Percentiles rank a stretch among this genome's conserved stretches.
Evolutionary conservation across 176 grass and related monocot genomes (phyloP).

Genomic region (Phragmites australis): DNA sequence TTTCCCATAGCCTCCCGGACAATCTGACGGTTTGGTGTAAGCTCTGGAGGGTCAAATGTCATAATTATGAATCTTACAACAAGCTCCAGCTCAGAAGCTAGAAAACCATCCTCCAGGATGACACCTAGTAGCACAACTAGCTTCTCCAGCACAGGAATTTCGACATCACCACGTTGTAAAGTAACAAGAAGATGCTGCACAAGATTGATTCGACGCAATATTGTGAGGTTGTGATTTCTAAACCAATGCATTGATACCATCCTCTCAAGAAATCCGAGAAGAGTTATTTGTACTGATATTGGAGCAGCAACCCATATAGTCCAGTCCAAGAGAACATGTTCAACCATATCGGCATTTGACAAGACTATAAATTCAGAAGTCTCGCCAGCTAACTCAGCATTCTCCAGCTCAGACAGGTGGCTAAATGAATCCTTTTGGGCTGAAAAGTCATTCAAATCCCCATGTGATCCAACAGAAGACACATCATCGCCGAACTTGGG

Average conservation of each 20-base stretch:
- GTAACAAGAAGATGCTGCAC: conserved; percentile 98
- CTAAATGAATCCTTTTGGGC: conserved; percentile 93
- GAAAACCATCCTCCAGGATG: conserved; percentile 98
- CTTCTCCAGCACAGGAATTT: conserved; percentile 92
- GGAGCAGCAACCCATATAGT: conserved; percentile 94
- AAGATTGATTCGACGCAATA: conserved; percentile 92
- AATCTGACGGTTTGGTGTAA: conserved; percentile 60
- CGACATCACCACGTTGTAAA: conserved; percentile 96
- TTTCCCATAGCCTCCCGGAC: conserved; percentile 91
- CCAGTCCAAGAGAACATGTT: conserved; percentile 98
- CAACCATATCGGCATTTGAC: conserved; percentile 99
- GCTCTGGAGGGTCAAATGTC: conserved; percentile 97
- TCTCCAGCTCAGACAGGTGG: conserved; percentile 95
- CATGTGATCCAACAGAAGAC: conserved; percentile 91
- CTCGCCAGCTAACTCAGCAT: conserved; percentile 70
- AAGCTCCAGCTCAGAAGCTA: conserved; percentile 91
- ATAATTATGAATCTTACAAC: conserved; percentile 98
- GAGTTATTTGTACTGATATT: conserved; percentile 93
- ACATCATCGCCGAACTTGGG: conserved; percentile 81
- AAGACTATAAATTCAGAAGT: conserved; percentile 93
- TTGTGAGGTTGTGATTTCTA: conserved; percentile 95
- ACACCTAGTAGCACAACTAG: conserved; percentile 97
- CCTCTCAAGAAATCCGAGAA: conserved; percentile 95
- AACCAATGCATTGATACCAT: conserved; percentile 99
- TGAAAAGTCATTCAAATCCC: conserved; percentile 78